These are phyloP conservation scores for Trametes meyenii DNA, from an alignment of 768 basidiomycete species.

Conservation along the genomic window DNA sequence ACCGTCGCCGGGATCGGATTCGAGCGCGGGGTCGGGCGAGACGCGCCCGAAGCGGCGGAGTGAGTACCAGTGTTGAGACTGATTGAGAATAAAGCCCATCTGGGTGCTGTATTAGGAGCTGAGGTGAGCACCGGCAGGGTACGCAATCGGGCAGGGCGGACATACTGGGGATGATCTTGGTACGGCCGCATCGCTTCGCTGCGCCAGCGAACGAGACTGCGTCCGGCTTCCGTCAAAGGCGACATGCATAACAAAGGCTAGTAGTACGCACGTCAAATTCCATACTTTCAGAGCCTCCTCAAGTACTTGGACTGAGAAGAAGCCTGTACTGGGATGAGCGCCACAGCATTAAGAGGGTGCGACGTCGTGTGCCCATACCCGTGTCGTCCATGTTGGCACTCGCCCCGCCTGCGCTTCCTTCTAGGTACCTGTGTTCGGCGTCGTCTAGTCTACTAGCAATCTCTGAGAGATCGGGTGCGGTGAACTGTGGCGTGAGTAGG, in stretches of 20 bases:
- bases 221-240: background rate
- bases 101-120: constrained; percentile 55
- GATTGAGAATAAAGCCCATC: constrained; percentile 85
- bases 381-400: constrained; percentile 93
- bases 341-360: background rate
- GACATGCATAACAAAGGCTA: background rate
- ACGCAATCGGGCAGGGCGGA: constrained; percentile 10
- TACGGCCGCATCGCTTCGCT: constrained; percentile 78
- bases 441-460: constrained; percentile 71
- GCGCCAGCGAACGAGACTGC: constrained; percentile 82
- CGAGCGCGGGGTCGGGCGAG: constrained; percentile 39
- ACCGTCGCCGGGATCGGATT: constrained; percentile 51
- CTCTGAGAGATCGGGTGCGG: constrained; percentile 75
- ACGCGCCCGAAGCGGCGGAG: constrained; percentile 75
- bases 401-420: constrained; percentile 42
- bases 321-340: constrained; percentile 50
- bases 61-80: constrained; percentile 89
- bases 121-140: background rate
- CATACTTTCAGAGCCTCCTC: constrained; percentile 84
- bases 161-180: constrained; percentile 78
- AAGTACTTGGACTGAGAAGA: constrained; percentile 90
- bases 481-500: constrained; percentile 52
- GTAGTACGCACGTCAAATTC: constrained; percentile 66
- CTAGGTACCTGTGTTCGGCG: constrained; percentile 63
- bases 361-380: constrained; percentile 44